Percentiles rank a stretch among this genome's conserved stretches.
Conservation (phyloP, 345 rosid genomes). For the Fremontodendron californicum region DNA sequence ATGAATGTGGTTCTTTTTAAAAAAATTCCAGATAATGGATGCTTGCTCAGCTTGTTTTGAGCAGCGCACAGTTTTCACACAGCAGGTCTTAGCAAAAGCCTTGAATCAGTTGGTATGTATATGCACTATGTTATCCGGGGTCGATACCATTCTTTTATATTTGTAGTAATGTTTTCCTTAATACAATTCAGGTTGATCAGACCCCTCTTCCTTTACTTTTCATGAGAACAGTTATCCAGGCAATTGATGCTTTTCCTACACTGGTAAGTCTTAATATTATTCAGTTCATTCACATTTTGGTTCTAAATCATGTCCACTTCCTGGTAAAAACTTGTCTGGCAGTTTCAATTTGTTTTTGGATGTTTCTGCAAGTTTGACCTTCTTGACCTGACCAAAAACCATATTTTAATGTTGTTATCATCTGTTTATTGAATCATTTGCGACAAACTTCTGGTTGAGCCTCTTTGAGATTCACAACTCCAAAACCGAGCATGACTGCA, state of each 20-base stretch:
- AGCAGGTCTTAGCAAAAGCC: constrained; percentile 94
- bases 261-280: constrained; percentile 47
- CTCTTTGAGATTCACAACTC: not conserved
- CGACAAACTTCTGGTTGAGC: not conserved
- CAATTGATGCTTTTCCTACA: constrained; percentile 92
- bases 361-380: not conserved
- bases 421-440: not conserved
- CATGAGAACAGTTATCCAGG: constrained; percentile 99
- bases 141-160: constrained; percentile 6
- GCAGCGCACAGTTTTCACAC: constrained; percentile 93
- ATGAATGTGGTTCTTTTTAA: constrained; percentile 13
- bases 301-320: not conserved
- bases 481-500: not conserved
- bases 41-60: constrained; percentile 97
- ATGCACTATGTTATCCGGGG: not conserved
- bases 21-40: constrained; percentile 72
- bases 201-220: constrained; percentile 87
- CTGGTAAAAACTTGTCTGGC: not conserved
- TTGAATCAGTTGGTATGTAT: constrained; percentile 80
- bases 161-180: constrained; percentile 18
- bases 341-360: not conserved
- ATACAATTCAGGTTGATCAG: constrained; percentile 73
- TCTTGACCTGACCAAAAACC: not conserved
- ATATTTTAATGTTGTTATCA: not conserved
- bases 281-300: not conserved